Conservation (phyloP, 495 filamentous ascomycete species). For the Penicillium roqueforti region DNA sequence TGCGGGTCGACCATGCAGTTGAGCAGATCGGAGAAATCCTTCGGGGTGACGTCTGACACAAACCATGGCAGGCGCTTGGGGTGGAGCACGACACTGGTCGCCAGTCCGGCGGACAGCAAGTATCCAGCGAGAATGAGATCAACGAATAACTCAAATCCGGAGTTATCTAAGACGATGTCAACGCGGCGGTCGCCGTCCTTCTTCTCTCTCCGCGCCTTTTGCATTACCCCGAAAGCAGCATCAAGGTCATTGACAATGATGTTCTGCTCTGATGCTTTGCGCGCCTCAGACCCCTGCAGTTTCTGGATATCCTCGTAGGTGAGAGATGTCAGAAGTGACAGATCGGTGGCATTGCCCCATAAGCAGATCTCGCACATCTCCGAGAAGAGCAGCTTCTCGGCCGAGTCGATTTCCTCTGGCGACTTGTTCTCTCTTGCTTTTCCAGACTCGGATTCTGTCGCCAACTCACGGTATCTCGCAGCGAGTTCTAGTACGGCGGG, state of each 20-base stretch:
- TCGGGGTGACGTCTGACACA: constrained; percentile 86
- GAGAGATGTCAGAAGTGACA: constrained; percentile 83
- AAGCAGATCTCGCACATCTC: constrained; percentile 98
- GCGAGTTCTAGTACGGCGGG: constrained; percentile 89
- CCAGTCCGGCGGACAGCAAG: constrained; percentile 72
- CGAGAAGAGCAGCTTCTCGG: constrained; percentile 72
- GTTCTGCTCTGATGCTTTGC: constrained; percentile 80
- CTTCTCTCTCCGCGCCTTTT: constrained; percentile 54
- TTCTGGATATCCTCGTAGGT: constrained; percentile 96
- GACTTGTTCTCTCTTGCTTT: constrained; percentile 29
- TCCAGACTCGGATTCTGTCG: constrained; percentile 49
- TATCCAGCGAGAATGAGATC: constrained; percentile 90
- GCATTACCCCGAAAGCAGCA: constrained; percentile 65
- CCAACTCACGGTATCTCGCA: constrained; percentile 63
- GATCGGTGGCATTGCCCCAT: constrained; percentile 96
- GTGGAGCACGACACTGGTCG: constrained; percentile 83
- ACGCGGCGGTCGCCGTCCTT: constrained; percentile 59
- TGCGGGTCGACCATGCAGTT: constrained; percentile 69
- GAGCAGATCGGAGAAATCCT: constrained; percentile 77
- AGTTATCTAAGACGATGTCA: constrained; percentile 93
- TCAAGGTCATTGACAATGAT: constrained; percentile 82
- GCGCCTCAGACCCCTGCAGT: constrained; percentile 80
- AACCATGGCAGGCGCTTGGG: constrained; percentile 97
- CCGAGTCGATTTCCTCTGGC: constrained; percentile 56
- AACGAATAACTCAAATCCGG: constrained; percentile 94